phyloP scores from a whole-genome alignment of 257 asterid genomes.

The Jasminum sambac region DNA sequence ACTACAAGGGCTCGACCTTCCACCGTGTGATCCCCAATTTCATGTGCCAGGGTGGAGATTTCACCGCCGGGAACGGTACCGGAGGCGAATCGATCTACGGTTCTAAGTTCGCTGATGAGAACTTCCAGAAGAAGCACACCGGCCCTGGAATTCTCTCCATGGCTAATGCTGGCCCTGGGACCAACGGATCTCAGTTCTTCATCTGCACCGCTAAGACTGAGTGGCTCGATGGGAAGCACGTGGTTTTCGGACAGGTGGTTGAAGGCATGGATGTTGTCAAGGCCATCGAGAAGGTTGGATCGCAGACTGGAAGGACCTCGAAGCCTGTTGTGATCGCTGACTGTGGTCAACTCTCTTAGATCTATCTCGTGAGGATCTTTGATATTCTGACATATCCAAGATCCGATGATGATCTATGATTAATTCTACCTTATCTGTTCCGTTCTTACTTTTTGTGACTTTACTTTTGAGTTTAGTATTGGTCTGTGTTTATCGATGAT shows the following conservation, averaged over 20 bases:
- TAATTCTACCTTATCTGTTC: neutral
- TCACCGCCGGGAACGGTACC: slow-evolving; percentile 72
- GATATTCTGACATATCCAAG: neutral
- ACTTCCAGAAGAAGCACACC: slow-evolving; percentile 57
- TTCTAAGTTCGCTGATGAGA: slow-evolving; percentile 59
- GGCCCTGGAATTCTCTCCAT: slow-evolving; percentile 70
- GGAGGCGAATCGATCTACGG: slow-evolving; percentile 86
- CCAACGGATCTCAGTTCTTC: slow-evolving; percentile 73
- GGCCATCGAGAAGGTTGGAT: slow-evolving; percentile 54
- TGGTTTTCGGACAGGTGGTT: slow-evolving; percentile 68
- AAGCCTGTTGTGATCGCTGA: slow-evolving; percentile 49
- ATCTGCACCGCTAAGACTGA: slow-evolving; percentile 54
- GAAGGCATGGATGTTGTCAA: slow-evolving; percentile 54
- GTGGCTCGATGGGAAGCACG: slow-evolving; percentile 78
- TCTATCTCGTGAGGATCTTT: slow-evolving; percentile 7
- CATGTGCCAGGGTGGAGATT: slow-evolving; percentile 75
- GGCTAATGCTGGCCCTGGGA: slow-evolving; percentile 69
- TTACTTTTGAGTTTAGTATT: neutral
- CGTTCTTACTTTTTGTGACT: neutral
- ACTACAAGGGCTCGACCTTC: slow-evolving; percentile 60
- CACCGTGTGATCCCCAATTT: slow-evolving; percentile 65
- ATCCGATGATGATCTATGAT: slow-evolving; percentile 7
- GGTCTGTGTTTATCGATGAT: neutral
- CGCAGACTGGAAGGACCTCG: slow-evolving; percentile 39
- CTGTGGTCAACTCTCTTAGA: slow-evolving; percentile 58